Percentiles rank a stretch among this genome's conserved stretches.
Evolutionary conservation across 257 asterid species (phyloP).

Genomic region (Rauvolfia tetraphylla): DNA sequence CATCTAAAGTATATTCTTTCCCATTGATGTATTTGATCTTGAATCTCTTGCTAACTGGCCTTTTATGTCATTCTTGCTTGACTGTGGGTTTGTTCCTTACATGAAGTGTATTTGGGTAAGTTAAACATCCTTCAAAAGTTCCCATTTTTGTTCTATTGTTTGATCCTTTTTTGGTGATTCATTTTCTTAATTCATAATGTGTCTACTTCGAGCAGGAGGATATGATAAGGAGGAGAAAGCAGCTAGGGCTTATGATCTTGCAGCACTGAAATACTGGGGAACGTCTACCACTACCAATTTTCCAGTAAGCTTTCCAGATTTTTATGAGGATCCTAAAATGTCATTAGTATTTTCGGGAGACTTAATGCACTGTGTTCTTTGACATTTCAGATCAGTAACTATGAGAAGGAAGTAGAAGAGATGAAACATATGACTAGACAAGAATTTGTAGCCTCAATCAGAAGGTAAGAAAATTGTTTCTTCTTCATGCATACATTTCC

Average conservation of each 20-base stretch:
- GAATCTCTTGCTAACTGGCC: background rate
- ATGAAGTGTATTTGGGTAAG: slow-evolving; percentile 76
- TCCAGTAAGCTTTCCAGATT: slow-evolving; percentile 37
- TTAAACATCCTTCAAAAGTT: background rate
- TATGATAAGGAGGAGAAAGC: slow-evolving; percentile 98
- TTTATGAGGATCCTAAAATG: background rate
- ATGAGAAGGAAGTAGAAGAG: slow-evolving; percentile 88
- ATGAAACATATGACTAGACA: slow-evolving; percentile 96
- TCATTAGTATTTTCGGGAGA: background rate
- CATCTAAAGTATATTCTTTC: background rate
- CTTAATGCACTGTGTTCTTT: background rate
- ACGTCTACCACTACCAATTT: slow-evolving; percentile 90
- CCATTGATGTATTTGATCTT: background rate
- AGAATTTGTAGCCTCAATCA: slow-evolving; percentile 87
- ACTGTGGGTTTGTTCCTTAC: slow-evolving; percentile 7
- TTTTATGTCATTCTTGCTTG: slow-evolving; percentile 1
- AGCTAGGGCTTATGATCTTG: slow-evolving; percentile 90
- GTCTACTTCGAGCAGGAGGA: slow-evolving; percentile 48
- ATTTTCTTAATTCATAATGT: background rate
- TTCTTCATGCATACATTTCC: background rate
- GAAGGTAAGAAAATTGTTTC: slow-evolving; percentile 44
- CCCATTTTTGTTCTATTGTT: background rate
- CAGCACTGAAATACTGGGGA: slow-evolving; percentile 96
- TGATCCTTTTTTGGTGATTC: background rate
- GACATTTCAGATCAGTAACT: slow-evolving; percentile 60